Evolutionary conservation across 192 early-diverging fungal genomes (phyloP), one percentile per base, ranked within the genome.

Genomic region (Coemansia sp.): DNA sequence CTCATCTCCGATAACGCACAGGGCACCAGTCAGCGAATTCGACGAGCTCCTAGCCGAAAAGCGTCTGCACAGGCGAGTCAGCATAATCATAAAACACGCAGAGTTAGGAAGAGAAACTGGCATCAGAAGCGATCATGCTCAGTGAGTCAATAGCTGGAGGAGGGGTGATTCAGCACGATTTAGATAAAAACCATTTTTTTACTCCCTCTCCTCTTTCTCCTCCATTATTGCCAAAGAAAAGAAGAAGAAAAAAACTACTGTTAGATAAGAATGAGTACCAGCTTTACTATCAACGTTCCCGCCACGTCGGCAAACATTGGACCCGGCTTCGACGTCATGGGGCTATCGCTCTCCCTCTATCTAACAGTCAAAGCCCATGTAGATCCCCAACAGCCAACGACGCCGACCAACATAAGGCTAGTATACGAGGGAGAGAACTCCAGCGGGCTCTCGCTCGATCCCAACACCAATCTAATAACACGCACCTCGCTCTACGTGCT

Each of bases 241-340:
- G n/a, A n/a, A n/a, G n/a, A n/a, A n/a, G n/a, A n/a, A n/a, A 46
- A 46, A n/a, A 11, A 26, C 6, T 46, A 20, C 43, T 20, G 9
- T 46, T n/a, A 46, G 18, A 34, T 43, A 0, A n/a, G 4, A 31
- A 39, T 65, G 59, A 20, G 59, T 23, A 60, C 40, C 35, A 72
- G 40, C 34, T 70, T 70, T 56, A 53, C 39, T 10, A 94, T 99
- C 76, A 82, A 73, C 21, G 93, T 95, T n/a, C 96, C 97, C 7
- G 90, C 91, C 26, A 95, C 96, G 9, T 92, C 97, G n/a, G 91
- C 97, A 59, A 99, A 99, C 77, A 89, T 99, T 51, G 97, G 97
- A 14, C 95, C 96, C 16, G 97, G 97, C 37, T 99, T 95, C 73
- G 97, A 99, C 74, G 90, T 92, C 21, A 86, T 99, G 38, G 97